Evolutionary conservation across 2,329 filamentous ascomycete genomes (phyloP).

Genomic region (Cordyceps fumosorosea): DNA sequence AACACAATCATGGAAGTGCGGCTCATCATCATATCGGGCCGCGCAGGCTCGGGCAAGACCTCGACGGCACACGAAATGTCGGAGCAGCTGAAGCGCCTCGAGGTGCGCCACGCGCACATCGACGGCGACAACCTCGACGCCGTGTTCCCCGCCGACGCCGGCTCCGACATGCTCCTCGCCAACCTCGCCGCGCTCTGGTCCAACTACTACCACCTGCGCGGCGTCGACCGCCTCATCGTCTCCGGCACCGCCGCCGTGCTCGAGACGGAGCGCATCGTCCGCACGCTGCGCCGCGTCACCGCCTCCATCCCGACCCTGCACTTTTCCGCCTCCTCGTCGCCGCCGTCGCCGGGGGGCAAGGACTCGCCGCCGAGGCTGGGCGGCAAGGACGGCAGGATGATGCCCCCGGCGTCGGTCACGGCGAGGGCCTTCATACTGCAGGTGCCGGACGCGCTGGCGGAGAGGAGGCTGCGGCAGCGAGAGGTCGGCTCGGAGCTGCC

Average conservation of each 20-base stretch:
- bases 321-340: background rate
- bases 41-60: slow-evolving; percentile 16
- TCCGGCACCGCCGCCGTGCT: slow-evolving; percentile 12
- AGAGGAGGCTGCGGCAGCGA: slow-evolving; percentile 4
- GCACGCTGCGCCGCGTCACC: slow-evolving; percentile 11
- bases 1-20: slow-evolving; percentile 11
- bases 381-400: slow-evolving; percentile 10
- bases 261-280: slow-evolving; percentile 9
- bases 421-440: slow-evolving; percentile 11
- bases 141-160: slow-evolving; percentile 10
- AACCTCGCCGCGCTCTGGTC: slow-evolving; percentile 13
- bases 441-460: slow-evolving; percentile 11
- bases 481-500: slow-evolving; percentile 14
- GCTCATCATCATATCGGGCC: slow-evolving; percentile 15
- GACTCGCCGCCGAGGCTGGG: background rate
- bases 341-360: background rate
- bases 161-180: slow-evolving; percentile 12
- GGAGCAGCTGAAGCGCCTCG: slow-evolving; percentile 12
- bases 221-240: slow-evolving; percentile 13
- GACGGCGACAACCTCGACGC: slow-evolving; percentile 15
- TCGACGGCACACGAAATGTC: slow-evolving; percentile 14
- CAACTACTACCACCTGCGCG: slow-evolving; percentile 15
- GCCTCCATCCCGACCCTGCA: slow-evolving; percentile 8
- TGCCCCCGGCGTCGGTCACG: slow-evolving; percentile 12
- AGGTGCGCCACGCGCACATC: slow-evolving; percentile 14